These are phyloP conservation scores for Ramalina intermedia DNA, from an alignment of 495 filamentous ascomycete genomes.

Conservation along the genomic window DNA sequence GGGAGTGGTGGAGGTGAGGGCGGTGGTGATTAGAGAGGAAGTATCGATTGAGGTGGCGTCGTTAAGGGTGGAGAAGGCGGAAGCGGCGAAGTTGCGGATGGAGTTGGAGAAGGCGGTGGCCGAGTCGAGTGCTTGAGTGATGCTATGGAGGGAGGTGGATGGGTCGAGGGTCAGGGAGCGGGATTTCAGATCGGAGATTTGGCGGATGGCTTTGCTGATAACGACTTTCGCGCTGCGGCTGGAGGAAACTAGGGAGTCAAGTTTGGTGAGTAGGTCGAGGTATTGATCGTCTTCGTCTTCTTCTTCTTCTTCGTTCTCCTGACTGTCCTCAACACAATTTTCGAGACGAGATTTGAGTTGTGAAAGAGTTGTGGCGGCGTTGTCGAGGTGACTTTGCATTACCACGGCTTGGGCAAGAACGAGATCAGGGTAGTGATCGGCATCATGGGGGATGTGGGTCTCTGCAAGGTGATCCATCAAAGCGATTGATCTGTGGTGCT, in stretches of 20 bases:
- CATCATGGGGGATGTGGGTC: constrained; percentile 54
- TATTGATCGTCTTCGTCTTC: constrained; percentile 42
- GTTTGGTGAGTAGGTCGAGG: constrained; percentile 52
- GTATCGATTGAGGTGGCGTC: constrained; percentile 61
- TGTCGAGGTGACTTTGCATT: constrained; percentile 76
- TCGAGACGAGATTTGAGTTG: constrained; percentile 44
- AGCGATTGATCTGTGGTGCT: constrained; percentile 43
- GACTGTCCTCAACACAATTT: constrained; percentile 37
- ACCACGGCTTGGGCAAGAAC: constrained; percentile 56
- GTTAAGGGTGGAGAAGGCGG: constrained; percentile 46
- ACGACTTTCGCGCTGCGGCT: constrained; percentile 76
- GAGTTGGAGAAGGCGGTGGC: constrained; percentile 54
- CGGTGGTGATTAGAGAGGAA: constrained; percentile 40
- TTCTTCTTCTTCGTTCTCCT: constrained; percentile 37
- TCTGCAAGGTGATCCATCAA: constrained; percentile 75
- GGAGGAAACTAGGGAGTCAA: constrained; percentile 57
- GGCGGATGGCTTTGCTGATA: constrained; percentile 59
- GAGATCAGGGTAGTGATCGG: constrained; percentile 69
- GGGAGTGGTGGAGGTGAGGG: constrained; percentile 40
- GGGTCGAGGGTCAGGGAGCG: constrained; percentile 60
- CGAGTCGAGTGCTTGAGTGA: constrained; percentile 46
- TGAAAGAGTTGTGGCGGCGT: constrained; percentile 51
- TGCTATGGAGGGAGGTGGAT: constrained; percentile 33
- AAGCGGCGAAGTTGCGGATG: constrained; percentile 50
- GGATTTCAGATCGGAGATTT: constrained; percentile 63